Evolutionary conservation across 371 early-diverging fungal species (phyloP), one percentile per base, ranked within the genome.

Genomic region (Circinella minor): DNA sequence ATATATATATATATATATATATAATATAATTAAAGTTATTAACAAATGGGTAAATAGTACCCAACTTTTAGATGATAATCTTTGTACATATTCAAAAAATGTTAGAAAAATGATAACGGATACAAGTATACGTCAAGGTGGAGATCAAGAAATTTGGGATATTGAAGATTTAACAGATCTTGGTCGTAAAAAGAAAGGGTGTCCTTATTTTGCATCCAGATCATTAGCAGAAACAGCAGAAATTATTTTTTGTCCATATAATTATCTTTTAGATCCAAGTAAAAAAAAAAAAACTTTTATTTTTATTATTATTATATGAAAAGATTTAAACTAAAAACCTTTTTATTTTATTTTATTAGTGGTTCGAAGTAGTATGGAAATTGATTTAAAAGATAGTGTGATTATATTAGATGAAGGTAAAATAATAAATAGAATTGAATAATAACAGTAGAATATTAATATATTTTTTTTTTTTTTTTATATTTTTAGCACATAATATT

Each of bases 191-290:
- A 66, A 70, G 5, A 36, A 27, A 61, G 87, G 81, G 0, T 98
- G 98, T 61, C 94, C 98, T 1, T 98, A 96, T 75, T 98, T 83
- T 78, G 87, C 93, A 8, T 67, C 94, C 1, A 79, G 91, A 63
- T 86, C 88, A 4, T 20, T 88, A 15, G 79, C 85, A 10, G 81
- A 79, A 18, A 65, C 71, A 5, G 94, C 95, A 10, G 93, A 95
- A 36, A 79, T 98, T 8, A 78, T 97, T 1, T 96, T 97, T 71
- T 89, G 94, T 43, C 98, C 98, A 0, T 98, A 98, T 80, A 97
- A 95, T 72, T 98, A 97, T 73, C 79, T 98, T 0, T 84, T 98
- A 20, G 94, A 96, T 79, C 87, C 93, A 6, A 65, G 81, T 79
- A 82, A 83, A 75, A 27, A 27, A 27, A 27, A 27, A 27, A n/a